Evolutionary conservation across 495 filamentous ascomycete species (phyloP).

Genomic region (Hyaloscypha hepaticicola): DNA sequence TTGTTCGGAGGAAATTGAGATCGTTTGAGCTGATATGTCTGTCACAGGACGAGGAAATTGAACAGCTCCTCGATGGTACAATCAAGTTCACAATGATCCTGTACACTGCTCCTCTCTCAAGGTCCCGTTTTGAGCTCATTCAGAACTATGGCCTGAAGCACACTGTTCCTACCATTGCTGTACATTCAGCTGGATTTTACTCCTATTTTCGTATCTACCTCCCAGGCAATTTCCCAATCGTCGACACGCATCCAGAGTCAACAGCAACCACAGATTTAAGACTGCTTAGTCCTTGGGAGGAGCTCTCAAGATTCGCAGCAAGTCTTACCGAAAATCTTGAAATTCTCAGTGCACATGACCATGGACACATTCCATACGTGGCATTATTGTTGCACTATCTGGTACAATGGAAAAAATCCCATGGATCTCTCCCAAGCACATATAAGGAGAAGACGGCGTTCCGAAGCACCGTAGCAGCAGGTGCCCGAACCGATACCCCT

Average conservation of each 20-base stretch:
- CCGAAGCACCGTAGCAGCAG: constrained; percentile 60
- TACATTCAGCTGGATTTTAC: constrained; percentile 87
- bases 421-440: constrained; percentile 63
- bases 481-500: constrained; percentile 68
- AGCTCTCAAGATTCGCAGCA: constrained; percentile 63
- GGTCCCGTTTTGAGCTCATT: constrained; percentile 56
- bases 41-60: constrained; percentile 32
- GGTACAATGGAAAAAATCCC: constrained; percentile 73
- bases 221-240: constrained; percentile 80
- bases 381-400: constrained; percentile 84
- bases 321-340: constrained; percentile 67
- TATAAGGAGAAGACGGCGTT: constrained; percentile 91
- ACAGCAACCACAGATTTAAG: constrained; percentile 83
- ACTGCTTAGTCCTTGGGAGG: constrained; percentile 83
- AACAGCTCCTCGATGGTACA: constrained; percentile 25
- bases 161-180: constrained; percentile 74
- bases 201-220: constrained; percentile 77
- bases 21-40: background rate
- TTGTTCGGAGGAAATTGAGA: background rate
- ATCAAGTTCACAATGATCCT: constrained; percentile 68
- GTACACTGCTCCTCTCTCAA: constrained; percentile 66
- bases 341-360: constrained; percentile 70
- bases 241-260: constrained; percentile 93
- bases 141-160: constrained; percentile 56
- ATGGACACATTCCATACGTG: constrained; percentile 91